These are phyloP conservation scores for Phytophthora tubulina DNA, from an alignment of 352 stramenopile species.

Conservation along the genomic window DNA sequence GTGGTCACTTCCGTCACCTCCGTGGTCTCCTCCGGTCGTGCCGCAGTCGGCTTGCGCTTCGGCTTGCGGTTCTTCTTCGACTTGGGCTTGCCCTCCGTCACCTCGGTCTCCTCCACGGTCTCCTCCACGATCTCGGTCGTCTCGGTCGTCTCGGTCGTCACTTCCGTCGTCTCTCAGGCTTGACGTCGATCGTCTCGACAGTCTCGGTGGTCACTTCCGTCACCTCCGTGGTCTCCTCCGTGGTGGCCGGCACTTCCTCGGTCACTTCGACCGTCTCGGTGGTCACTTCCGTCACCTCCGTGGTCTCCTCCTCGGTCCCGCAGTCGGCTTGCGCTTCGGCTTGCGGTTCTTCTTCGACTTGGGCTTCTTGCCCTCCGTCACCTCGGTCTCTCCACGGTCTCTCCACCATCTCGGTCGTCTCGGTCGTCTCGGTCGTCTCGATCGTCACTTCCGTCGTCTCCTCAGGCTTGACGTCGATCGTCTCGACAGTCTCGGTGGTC, in stretches of 20 bases:
- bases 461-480: background rate
- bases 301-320: background rate
- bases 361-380: slow-evolving; percentile 6
- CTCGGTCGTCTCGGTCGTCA: too few relatives aligned
- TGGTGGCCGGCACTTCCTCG: too few relatives aligned
- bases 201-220: slow-evolving; percentile 1
- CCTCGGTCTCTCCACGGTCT: slow-evolving; percentile 7
- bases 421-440: slow-evolving; percentile 8
- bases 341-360: background rate
- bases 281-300: slow-evolving; percentile 2
- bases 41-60: too few relatives aligned
- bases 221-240: slow-evolving; percentile 2
- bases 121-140: too few relatives aligned
- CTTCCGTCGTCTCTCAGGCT: too few relatives aligned
- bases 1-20: too few relatives aligned
- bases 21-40: too few relatives aligned
- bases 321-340: background rate
- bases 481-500: background rate
- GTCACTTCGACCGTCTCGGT: too few relatives aligned
- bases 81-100: too few relatives aligned
- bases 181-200: too few relatives aligned
- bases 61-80: too few relatives aligned
- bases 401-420: slow-evolving; percentile 6
- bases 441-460: background rate
- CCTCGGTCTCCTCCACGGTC: too few relatives aligned